These are phyloP conservation scores for Phyllosticta paracitricarpa DNA, from an alignment of 2,329 filamentous ascomycete species.

Conservation along the genomic window DNA sequence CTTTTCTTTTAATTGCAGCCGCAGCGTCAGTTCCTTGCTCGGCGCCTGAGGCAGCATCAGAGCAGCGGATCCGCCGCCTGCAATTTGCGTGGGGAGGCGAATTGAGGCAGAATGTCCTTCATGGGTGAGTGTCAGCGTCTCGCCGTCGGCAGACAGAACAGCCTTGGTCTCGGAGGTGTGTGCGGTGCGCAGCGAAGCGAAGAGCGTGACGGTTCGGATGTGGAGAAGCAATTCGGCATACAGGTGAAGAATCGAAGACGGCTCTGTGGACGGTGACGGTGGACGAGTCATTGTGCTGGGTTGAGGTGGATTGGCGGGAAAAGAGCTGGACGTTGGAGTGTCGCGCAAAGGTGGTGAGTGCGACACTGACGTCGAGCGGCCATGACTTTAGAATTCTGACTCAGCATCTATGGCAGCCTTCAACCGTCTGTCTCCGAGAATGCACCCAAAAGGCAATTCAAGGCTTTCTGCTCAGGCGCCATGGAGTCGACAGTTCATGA, in stretches of 20 bases:
- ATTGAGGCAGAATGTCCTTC: slow-evolving; percentile 36
- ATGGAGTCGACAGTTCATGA: not conserved
- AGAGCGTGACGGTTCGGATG: slow-evolving; percentile 50
- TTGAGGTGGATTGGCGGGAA: not conserved
- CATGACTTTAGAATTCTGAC: not conserved
- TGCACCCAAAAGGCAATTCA: not conserved
- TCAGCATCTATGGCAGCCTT: not conserved
- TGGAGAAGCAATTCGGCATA: slow-evolving; percentile 53
- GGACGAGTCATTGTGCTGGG: not conserved
- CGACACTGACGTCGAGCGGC: not conserved
- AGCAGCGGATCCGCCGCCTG: slow-evolving; percentile 33
- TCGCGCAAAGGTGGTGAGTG: not conserved
- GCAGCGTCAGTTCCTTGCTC: slow-evolving; percentile 42
- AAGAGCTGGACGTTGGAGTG: not conserved
- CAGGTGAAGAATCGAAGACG: slow-evolving; percentile 26
- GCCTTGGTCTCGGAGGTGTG: slow-evolving; percentile 35
- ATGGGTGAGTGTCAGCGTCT: slow-evolving; percentile 35
- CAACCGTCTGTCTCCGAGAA: not conserved
- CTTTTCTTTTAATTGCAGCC: slow-evolving; percentile 41
- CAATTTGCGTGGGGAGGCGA: slow-evolving; percentile 37
- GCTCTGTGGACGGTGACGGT: not conserved
- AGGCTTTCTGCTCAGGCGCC: not conserved
- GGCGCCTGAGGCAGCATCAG: slow-evolving; percentile 41
- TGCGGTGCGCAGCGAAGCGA: slow-evolving; percentile 40
- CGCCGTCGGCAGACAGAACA: slow-evolving; percentile 34